Evolutionary conservation across 306 rosid genomes (phyloP).

Genomic region (Corylus avellana): DNA sequence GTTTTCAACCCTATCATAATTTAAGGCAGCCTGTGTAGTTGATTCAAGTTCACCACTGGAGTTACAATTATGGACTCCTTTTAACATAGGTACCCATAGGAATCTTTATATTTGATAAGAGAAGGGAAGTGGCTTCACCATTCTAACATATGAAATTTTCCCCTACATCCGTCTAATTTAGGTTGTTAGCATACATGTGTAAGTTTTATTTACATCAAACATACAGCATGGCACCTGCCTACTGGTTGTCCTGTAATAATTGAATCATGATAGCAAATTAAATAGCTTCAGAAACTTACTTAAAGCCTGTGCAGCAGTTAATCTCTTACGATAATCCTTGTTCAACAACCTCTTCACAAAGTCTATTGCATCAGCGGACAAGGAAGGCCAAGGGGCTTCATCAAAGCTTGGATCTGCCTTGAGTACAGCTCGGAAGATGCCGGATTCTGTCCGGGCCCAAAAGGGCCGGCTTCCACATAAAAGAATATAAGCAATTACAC

Average conservation of each 20-base stretch:
- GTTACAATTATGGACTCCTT: not conserved
- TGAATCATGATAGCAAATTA: not conserved
- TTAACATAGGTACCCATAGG: not conserved
- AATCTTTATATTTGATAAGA: not conserved
- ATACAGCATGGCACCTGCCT: not conserved
- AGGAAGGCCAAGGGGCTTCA: slow-evolving; percentile 86
- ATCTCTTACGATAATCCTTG: slow-evolving; percentile 69
- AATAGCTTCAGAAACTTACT: slow-evolving; percentile 33
- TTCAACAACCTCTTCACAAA: slow-evolving; percentile 74
- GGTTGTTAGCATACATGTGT: not conserved
- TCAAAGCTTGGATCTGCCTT: slow-evolving; percentile 86
- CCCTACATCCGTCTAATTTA: not conserved
- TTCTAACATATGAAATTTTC: not conserved
- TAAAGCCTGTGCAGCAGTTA: slow-evolving; percentile 88
- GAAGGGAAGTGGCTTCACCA: not conserved
- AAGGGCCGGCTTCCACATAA: slow-evolving; percentile 87
- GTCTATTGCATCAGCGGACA: slow-evolving; percentile 72
- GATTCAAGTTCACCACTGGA: not conserved
- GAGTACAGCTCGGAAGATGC: slow-evolving; percentile 78
- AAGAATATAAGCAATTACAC: slow-evolving; percentile 85
- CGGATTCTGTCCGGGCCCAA: slow-evolving; percentile 87
- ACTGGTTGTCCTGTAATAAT: not conserved
- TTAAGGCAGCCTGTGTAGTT: not conserved
- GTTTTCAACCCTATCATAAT: not conserved
- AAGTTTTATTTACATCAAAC: not conserved